Evolutionary conservation across 768 basidiomycete species (phyloP), one percentile per base, ranked within the genome.

Genomic region (Tephrocybe sp.): DNA sequence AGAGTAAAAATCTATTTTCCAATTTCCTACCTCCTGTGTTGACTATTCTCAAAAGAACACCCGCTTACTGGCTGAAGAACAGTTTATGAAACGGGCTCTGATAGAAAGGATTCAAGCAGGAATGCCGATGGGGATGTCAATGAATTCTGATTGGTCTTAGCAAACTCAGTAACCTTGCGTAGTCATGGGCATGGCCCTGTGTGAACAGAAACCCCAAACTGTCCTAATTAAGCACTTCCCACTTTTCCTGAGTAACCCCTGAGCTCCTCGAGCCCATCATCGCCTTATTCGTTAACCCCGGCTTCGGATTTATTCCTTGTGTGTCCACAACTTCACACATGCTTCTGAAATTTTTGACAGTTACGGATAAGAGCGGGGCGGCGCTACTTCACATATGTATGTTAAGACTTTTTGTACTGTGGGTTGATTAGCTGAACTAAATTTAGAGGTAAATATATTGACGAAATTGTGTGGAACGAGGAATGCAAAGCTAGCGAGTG

Each of bases 61-160:
- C 13, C 86, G 95, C 51, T 78, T 86, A 44, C 77, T 97, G 45
- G 93, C 93, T 23, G 86, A 94, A 69, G 94, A 97, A 65, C 95
- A 97, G 66, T 98, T 97, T 65, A 89, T 91, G 86, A 94, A 95
- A 72, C 83, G 94, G 55, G 94, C 93, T 37, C 76, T 97, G 57
- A 86, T 93, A 39, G 91, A 97, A 67, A 93, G 93, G 77, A 97
- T 98, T 60, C 78, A 80, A 58, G 62, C 64, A 43, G 79, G 79
- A 22, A 65, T 87, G 25, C 76, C 83, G 39, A 72, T 78, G 69
- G 74, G 75, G 58, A 69, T 64, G 62, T 68, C 64, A 57, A 57
- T 65, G 45, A 60, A 67, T 53, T 69, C 69, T 61, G 69, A 70
- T 65, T 74, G 68, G 69, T 57, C 71, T 61, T 72, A 57, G 62